Evolutionary conservation across 768 basidiomycete species (phyloP).

Genomic region (Leccinum truebloodii): DNA sequence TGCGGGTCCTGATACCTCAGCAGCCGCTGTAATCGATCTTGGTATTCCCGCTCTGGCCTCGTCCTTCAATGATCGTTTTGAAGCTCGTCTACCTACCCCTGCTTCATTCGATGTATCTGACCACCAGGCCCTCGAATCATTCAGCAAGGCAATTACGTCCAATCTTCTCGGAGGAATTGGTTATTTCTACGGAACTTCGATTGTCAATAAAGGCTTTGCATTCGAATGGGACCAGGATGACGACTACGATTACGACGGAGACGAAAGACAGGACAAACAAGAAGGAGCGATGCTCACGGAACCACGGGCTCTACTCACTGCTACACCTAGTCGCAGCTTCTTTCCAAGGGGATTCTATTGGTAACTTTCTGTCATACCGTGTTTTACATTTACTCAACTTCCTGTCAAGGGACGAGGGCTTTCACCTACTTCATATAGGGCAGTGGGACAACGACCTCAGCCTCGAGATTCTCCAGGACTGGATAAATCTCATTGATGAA

Average conservation of each 20-base stretch:
- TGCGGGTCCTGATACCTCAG: not conserved
- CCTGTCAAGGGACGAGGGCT: constrained; percentile 86
- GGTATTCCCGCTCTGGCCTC: constrained; percentile 67
- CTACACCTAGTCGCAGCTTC: constrained; percentile 94
- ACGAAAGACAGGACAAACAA: constrained; percentile 35
- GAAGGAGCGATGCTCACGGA: constrained; percentile 70
- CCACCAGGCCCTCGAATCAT: constrained; percentile 54
- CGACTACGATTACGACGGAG: constrained; percentile 40
- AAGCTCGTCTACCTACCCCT: constrained; percentile 66
- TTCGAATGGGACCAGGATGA: constrained; percentile 90
- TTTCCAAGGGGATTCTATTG: constrained; percentile 99
- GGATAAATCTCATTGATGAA: constrained; percentile 89
- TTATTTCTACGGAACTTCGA: constrained; percentile 90
- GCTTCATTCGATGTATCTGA: constrained; percentile 50
- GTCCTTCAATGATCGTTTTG: constrained; percentile 68
- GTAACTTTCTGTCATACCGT: constrained; percentile 39
- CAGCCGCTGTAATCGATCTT: constrained; percentile 65
- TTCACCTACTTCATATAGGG: constrained; percentile 90
- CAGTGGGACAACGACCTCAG: constrained; percentile 93
- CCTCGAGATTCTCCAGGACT: constrained; percentile 85
- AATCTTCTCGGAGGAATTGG: constrained; percentile 93
- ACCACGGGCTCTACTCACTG: constrained; percentile 78
- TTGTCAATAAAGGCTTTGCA: constrained; percentile 81
- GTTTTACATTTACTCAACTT: constrained; percentile 2
- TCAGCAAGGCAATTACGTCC: constrained; percentile 88